Evolutionary conservation across 345 rosid genomes (phyloP), one percentile per base, ranked within the genome.

Genomic region (Salix caprea): DNA sequence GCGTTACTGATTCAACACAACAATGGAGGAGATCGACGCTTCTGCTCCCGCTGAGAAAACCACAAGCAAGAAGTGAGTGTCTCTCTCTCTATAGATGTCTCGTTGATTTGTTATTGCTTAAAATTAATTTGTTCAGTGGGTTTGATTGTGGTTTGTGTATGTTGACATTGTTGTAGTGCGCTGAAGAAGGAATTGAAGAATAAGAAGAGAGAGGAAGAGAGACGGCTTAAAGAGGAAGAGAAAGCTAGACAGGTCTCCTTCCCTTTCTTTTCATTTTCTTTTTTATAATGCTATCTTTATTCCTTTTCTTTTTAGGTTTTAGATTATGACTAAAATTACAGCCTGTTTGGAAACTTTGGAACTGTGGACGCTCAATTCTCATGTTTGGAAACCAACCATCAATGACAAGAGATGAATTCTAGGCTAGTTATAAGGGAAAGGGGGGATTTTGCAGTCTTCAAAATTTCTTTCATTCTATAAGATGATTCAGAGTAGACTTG

Each of bases 181-280:
- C 89, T 78, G 64, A 96, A 96, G 88, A 96, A 87, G 84, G 97
- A 93, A 69, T 67, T 84, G 84, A 93, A 88, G 85, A 77, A 80
- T 75, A 90, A 86, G 83, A 89, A 91, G 87, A 90, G 68, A 82
- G 99, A 91, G 77, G 97, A 95, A 80, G 99, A 91, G 82, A 87
- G 84, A 78, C 85, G 76, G 48, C 91, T 88, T 72, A 95, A 91
- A 82, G 97, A 93, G 78, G 96, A 88, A 71, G 90, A 86, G 67
- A 89, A 80, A 77, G 89, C 85, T 14, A 86, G 76, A 69, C 79
- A 60, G 85, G 88, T 84, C 52, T 4, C 4, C 28, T n/a, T 34
- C 8, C 42, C 1, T 15, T 69, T 62, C 15, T 14, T 19, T 15
- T 37, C 5, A 18, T 30, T 65, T 1, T 26, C 0, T 36, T 8